These are phyloP conservation scores for Podospora conica DNA, from an alignment of 495 filamentous ascomycete species.

Conservation along the genomic window DNA sequence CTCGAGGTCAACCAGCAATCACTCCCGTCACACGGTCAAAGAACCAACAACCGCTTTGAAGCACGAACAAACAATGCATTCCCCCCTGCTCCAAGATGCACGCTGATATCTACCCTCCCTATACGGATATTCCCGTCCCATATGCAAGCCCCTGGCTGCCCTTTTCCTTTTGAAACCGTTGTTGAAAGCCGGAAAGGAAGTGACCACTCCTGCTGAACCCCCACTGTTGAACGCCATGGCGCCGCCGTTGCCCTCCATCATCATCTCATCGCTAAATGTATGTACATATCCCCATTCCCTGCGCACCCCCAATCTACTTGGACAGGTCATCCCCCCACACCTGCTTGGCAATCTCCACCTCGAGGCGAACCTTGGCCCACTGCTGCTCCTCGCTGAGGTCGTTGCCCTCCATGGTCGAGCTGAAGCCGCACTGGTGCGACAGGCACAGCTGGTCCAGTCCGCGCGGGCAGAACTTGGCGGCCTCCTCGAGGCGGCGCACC, in stretches of 20 bases:
- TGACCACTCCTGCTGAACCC: not conserved
- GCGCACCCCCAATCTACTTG: conserved; percentile 18
- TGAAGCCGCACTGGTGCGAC: conserved; percentile 65
- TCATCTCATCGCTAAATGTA: not conserved
- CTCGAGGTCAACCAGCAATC: too few relatives aligned
- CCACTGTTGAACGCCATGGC: not conserved
- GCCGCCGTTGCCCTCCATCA: not conserved
- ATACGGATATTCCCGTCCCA: not conserved
- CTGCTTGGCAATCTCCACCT: conserved; percentile 44
- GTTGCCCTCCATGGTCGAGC: conserved; percentile 58
- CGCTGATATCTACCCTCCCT: not conserved
- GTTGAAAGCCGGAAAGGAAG: not conserved
- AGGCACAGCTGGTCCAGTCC: conserved; percentile 57
- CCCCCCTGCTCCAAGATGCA: not conserved
- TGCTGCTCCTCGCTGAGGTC: conserved; percentile 55
- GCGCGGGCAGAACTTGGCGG: conserved; percentile 52
- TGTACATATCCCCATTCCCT: not conserved
- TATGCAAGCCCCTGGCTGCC: not conserved
- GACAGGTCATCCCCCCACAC: conserved; percentile 43
- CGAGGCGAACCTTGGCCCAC: conserved; percentile 42
- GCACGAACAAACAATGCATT: not conserved
- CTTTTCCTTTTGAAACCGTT: not conserved
- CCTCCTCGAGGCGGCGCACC: conserved; percentile 51
- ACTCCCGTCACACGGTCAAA: too few relatives aligned
- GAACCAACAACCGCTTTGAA: too few relatives aligned